Evolutionary conservation across 2,329 filamentous ascomycete genomes (phyloP), one percentile per base, ranked within the genome.

Genomic region (Waltergamsia citrina): DNA sequence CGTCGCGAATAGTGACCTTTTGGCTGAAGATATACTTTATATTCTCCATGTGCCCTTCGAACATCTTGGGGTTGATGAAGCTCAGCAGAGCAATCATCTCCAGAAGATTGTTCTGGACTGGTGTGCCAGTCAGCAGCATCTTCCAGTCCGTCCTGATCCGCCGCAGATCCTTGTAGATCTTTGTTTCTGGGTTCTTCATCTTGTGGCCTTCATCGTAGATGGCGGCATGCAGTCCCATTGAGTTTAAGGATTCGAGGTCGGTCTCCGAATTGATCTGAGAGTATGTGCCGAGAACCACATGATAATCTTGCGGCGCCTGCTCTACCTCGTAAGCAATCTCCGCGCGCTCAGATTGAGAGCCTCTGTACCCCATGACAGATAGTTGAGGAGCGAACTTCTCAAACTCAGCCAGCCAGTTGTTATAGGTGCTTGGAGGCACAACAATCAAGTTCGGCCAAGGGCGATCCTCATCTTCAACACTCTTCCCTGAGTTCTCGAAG

Each of bases 171-270:
- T 77, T 74, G 56, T 95, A 95, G 6, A 85, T 71, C 34, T 84
- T 77, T 0, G 88, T 93, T 30, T 79, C 78, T 3, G 81, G 79
- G 52, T 94, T 96, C 61, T 94, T 94, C 54, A 98, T 65, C 49
- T 85, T 79, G 57, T 98, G 92, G 0, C 90, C 92, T 59, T 98
- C 92, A 51, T 98, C 92, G 49, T 87, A 98, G 9, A 98, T 80
- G 45, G 71, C 70, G 2, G 66, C 62, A 38, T 72, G 67, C 6
- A 72, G 62, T 7, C 57, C 46, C 30, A 75, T 55, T 7, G 55
- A 58, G 25, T 62, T 59, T 45, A 78, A 60, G 25, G 67, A 68
- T 27, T 60, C 54, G 11, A 74, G 53, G 38, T 77, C 73, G 4
- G 63, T 62, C 26, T 53, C 50, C 2, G 64, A 65, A 35, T 62